These are phyloP conservation scores for Globisporangium parvum DNA, from an alignment of 352 stramenopile genomes.

Conservation along the genomic window DNA sequence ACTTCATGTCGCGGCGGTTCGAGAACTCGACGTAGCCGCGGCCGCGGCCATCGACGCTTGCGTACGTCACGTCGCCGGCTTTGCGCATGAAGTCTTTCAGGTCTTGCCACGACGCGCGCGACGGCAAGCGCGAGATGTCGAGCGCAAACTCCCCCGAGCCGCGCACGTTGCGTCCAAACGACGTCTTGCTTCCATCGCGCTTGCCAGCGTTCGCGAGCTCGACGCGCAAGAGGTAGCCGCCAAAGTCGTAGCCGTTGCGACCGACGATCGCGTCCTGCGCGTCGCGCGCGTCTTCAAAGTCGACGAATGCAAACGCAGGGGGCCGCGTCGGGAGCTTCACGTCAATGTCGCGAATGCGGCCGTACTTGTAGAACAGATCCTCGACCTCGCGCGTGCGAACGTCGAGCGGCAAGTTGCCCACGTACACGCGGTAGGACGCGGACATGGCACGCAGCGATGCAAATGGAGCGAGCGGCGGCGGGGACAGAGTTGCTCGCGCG, in stretches of 20 bases:
- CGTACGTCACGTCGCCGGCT: conserved; percentile 57
- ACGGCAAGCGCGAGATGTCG: conserved; percentile 48
- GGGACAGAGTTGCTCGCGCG: too few species aligned
- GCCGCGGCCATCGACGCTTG: conserved; percentile 64
- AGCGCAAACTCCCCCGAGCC: conserved; percentile 51
- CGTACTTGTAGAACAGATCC: conserved; percentile 73
- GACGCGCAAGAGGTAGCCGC: conserved; percentile 50
- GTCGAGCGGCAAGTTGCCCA: conserved; percentile 72
- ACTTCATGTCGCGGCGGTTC: conserved; percentile 68
- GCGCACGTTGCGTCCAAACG: conserved; percentile 39
- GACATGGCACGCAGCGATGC: too few species aligned
- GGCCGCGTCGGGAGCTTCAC: conserved; percentile 67
- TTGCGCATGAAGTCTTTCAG: conserved; percentile 69
- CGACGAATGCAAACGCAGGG: conserved; percentile 59
- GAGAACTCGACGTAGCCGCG: conserved; percentile 60
- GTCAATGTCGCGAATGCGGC: conserved; percentile 52
- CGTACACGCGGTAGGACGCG: conserved; percentile 30
- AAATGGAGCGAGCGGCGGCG: too few species aligned
- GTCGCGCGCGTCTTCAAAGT: conserved; percentile 67
- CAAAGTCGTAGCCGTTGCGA: conserved; percentile 49
- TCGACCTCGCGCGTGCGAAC: conserved; percentile 70
- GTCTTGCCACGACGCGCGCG: conserved; percentile 55
- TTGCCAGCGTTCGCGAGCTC: conserved; percentile 39
- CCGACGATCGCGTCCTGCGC: conserved; percentile 57
- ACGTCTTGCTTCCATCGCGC: conserved; percentile 10